Percentiles rank a stretch among this genome's conserved stretches.
These are phyloP conservation scores for Phytophthora sansomeana DNA, from an alignment of 352 stramenopile species.

Conservation along the genomic window DNA sequence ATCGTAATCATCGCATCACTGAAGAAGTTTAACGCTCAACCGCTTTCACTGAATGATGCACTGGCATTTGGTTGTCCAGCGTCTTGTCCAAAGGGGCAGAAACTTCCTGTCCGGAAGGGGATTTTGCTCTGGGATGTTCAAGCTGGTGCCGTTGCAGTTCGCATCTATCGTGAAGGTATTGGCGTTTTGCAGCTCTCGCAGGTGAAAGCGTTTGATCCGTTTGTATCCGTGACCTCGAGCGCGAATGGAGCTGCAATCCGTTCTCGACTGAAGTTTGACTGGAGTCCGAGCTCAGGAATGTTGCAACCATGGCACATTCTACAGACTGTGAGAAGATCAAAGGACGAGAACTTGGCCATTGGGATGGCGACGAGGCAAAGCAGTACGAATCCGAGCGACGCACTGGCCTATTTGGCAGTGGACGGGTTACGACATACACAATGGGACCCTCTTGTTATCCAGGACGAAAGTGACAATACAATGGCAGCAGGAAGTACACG, in stretches of 20 bases:
- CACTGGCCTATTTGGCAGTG: constrained; percentile 57
- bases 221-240: constrained; percentile 53
- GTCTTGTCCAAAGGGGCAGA: constrained; percentile 43
- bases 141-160: constrained; percentile 47
- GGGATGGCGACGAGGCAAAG: constrained; percentile 74
- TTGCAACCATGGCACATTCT: constrained; percentile 63
- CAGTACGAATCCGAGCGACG: constrained; percentile 48
- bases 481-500: constrained; percentile 59
- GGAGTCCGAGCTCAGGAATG: constrained; percentile 35
- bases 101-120: constrained; percentile 40
- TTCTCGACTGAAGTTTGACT: constrained; percentile 57
- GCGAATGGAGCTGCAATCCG: constrained; percentile 54
- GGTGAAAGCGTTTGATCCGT: constrained; percentile 63
- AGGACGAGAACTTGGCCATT: constrained; percentile 67
- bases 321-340: constrained; percentile 56
- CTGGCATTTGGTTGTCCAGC: constrained; percentile 49
- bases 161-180: constrained; percentile 59
- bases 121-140: constrained; percentile 63
- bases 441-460: constrained; percentile 56
- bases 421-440: constrained; percentile 42
- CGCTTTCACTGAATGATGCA: constrained; percentile 30
- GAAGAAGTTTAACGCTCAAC: constrained; percentile 23
- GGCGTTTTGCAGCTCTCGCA: constrained; percentile 49
- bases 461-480: constrained; percentile 5
- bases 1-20: constrained; percentile 52